phyloP scores from a whole-genome alignment of 768 basidiomycete genomes.

The Coprinopsis sp. region DNA sequence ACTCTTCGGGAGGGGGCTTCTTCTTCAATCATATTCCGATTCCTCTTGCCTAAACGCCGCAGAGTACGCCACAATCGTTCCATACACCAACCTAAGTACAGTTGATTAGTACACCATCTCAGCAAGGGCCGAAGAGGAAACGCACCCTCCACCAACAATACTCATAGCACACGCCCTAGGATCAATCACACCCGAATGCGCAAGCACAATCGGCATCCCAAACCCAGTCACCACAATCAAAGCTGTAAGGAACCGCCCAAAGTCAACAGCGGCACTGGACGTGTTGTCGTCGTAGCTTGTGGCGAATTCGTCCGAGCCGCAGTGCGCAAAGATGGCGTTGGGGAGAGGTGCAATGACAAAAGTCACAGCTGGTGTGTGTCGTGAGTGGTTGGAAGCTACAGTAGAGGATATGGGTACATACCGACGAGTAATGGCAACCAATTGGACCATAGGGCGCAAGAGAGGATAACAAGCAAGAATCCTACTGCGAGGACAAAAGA shows the following conservation, averaged over 20 bases:
- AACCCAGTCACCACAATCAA: constrained; percentile 90
- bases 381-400: constrained; percentile 1
- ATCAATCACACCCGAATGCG: constrained; percentile 86
- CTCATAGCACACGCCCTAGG: constrained; percentile 90
- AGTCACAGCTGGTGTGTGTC: constrained; percentile 64
- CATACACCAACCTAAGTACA: constrained; percentile 67
- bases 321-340: constrained; percentile 91
- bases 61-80: constrained; percentile 85
- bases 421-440: constrained; percentile 97
- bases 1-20: no score
- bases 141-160: constrained; percentile 86
- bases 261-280: constrained; percentile 65
- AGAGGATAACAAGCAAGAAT: constrained; percentile 96
- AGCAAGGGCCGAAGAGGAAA: constrained; percentile 28
- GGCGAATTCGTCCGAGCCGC: constrained; percentile 85
- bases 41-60: constrained; percentile 78
- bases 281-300: constrained; percentile 69
- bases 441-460: constrained; percentile 92
- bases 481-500: constrained; percentile 97
- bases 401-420: constrained; percentile 36
- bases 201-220: constrained; percentile 85
- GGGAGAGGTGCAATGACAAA: constrained; percentile 96
- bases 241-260: constrained; percentile 92
- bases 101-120: constrained; percentile 5
- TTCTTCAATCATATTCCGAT: constrained; percentile 79